Evolutionary conservation across 768 basidiomycete species (phyloP), one percentile per base, ranked within the genome.

Genomic region (Pulveroboletus ravenelii): DNA sequence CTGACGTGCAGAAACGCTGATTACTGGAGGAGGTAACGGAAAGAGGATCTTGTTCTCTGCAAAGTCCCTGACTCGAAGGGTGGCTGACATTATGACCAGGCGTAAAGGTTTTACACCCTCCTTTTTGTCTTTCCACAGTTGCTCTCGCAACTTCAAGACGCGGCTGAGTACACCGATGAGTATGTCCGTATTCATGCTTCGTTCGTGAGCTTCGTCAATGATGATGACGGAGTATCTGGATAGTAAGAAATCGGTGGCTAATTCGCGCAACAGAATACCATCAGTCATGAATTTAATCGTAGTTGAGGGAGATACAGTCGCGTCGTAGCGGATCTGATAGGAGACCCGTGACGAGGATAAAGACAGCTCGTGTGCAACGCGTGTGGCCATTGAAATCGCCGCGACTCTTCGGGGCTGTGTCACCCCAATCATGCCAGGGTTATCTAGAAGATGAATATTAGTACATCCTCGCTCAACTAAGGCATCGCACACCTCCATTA

Each of bases 261-360:
- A 74, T 68, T 99, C 96, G 48, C 96, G 85, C 14, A 99, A 74
- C 31, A 99, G 73, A 25, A 99, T 93, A 72, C 96, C 96, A 61
- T 99, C 96, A 6, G 96, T 99, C 94, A 98, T 97, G 75, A 98
- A 99, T 68, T 98, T 97, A 74, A 99, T 93, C 8, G 85, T 85
- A 2, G 96, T 99, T 18, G 81, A 77, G 1, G 91, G 77, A 4
- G 93, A 93, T 0, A 93, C 85, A 1, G 93, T 97, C 1, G 92
- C 88, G 58, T 97, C 95, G 64, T 98, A 99, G 53, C 96, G 88
- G 54, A 99, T 97, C 67, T 97, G 94, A 68, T 98, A 94, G 0
- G 96, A 95, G 6, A 98, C 91, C 23, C 80, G 76, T 1, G 86
- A 85, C 1, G 86, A 75, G 1, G 89, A 78, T 13, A 97, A 72